phyloP scores from a whole-genome alignment of 495 filamentous ascomycete species.

The Hypoxylon crocopeplum region DNA sequence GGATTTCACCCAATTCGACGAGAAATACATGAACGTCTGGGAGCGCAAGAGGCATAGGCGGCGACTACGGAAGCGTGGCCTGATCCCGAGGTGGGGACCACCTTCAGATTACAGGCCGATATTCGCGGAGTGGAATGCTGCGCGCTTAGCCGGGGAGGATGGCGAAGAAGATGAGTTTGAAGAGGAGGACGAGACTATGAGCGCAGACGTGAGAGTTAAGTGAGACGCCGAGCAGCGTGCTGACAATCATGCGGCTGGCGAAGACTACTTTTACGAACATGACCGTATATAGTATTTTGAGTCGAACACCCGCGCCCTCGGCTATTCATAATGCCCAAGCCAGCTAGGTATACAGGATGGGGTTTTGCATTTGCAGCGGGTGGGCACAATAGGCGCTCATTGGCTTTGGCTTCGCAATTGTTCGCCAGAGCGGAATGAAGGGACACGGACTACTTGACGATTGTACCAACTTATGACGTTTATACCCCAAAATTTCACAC shows the following conservation, averaged over 20 bases:
- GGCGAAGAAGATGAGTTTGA: conserved; percentile 38
- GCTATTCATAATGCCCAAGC: neutral
- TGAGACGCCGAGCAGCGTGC: conserved; percentile 1
- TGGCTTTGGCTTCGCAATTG: conserved; percentile 10
- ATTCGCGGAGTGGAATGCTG: conserved; percentile 44
- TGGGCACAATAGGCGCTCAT: conserved; percentile 6
- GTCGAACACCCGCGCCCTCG: neutral
- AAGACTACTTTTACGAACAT: neutral
- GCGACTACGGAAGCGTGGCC: conserved; percentile 49
- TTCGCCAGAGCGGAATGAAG: neutral
- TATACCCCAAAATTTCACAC: conserved; percentile 10
- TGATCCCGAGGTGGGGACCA: conserved; percentile 39
- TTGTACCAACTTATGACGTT: conserved; percentile 15
- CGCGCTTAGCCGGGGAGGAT: conserved; percentile 42
- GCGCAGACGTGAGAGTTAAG: conserved; percentile 41
- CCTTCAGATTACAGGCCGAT: conserved; percentile 43
- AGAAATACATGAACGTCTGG: conserved; percentile 41
- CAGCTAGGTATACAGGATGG: conserved; percentile 3
- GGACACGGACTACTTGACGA: conserved; percentile 10
- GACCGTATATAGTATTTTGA: neutral
- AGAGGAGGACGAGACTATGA: conserved; percentile 45
- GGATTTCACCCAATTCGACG: conserved; percentile 47
- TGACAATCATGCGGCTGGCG: neutral
- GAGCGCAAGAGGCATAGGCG: conserved; percentile 47
- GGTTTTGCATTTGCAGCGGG: conserved; percentile 12